Conservation (phyloP, 495 filamentous ascomycete genomes). For the Margaritispora aquatica region DNA sequence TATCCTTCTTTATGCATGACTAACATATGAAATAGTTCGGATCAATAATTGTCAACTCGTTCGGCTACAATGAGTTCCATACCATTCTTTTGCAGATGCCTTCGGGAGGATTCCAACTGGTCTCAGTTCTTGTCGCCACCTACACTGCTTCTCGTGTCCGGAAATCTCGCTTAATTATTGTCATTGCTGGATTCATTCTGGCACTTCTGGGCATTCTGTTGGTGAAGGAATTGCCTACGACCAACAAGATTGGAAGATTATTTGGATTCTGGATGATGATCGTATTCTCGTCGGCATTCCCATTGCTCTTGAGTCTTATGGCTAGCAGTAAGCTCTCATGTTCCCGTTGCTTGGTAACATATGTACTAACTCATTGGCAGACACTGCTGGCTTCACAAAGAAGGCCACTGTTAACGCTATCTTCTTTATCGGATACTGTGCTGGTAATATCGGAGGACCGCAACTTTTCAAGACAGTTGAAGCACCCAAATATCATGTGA, state of each 20-base stretch:
- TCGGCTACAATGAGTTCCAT: not conserved
- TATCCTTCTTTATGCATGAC: not conserved
- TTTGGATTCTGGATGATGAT: slow-evolving; percentile 2
- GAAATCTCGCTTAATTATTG: not conserved
- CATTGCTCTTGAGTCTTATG: not conserved
- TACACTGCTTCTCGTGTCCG: not conserved
- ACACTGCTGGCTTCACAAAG: not conserved
- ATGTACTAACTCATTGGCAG: not conserved
- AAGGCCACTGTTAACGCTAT: not conserved
- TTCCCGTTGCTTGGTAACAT: not conserved
- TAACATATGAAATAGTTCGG: not conserved
- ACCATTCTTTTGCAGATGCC: not conserved
- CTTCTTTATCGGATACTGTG: not conserved
- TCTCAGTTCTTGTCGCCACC: not conserved
- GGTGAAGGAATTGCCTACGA: not conserved
- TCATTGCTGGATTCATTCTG: not conserved
- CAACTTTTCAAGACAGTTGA: not conserved
- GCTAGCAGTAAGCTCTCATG: not conserved
- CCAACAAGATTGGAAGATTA: not conserved
- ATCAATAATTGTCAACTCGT: not conserved
- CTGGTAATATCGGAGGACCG: not conserved
- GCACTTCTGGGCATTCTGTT: not conserved
- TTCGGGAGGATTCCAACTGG: not conserved
- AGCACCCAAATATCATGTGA: not conserved
- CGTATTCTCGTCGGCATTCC: not conserved